phyloP scores from a whole-genome alignment of 2,329 filamentous ascomycete species.

The Arthrobotrys pseudoclavata region DNA sequence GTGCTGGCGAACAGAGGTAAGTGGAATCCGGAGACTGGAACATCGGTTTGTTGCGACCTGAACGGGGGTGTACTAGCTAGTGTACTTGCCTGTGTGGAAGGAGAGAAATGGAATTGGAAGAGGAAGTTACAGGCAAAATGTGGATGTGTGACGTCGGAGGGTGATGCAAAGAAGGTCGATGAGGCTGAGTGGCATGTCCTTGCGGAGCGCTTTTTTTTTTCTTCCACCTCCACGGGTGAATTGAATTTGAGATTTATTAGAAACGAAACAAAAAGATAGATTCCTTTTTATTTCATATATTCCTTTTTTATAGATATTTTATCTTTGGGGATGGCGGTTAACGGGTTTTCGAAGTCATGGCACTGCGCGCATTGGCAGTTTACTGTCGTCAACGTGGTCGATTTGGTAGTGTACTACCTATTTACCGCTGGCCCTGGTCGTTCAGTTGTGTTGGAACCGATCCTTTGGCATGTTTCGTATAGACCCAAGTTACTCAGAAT shows the following conservation, averaged over 20 bases:
- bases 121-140: constrained; percentile 26
- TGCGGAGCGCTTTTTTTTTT: constrained; percentile 25
- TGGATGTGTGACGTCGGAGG: constrained; percentile 21
- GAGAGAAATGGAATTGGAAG: not conserved
- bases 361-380: not conserved
- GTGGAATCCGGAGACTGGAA: constrained; percentile 36
- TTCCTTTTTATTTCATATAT: constrained; percentile 5
- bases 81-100: too few relatives aligned
- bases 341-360: not conserved
- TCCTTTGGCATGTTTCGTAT: constrained; percentile 30
- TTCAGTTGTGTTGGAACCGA: not conserved
- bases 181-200: constrained; percentile 40
- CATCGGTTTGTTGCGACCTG: constrained; percentile 29
- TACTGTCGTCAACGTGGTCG: constrained; percentile 20
- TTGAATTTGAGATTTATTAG: constrained; percentile 19
- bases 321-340: constrained; percentile 17
- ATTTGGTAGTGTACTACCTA: constrained; percentile 7
- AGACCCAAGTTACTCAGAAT: constrained; percentile 19
- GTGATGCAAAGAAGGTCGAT: constrained; percentile 39
- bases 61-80: too few relatives aligned
- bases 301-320: not conserved
- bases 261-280: constrained; percentile 32
- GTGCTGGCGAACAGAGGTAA: constrained; percentile 31
- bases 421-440: constrained; percentile 22
- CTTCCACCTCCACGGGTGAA: constrained; percentile 1